These are phyloP conservation scores for Arctium minus DNA, from an alignment of 129 eudicot genomes.

Conservation along the genomic window DNA sequence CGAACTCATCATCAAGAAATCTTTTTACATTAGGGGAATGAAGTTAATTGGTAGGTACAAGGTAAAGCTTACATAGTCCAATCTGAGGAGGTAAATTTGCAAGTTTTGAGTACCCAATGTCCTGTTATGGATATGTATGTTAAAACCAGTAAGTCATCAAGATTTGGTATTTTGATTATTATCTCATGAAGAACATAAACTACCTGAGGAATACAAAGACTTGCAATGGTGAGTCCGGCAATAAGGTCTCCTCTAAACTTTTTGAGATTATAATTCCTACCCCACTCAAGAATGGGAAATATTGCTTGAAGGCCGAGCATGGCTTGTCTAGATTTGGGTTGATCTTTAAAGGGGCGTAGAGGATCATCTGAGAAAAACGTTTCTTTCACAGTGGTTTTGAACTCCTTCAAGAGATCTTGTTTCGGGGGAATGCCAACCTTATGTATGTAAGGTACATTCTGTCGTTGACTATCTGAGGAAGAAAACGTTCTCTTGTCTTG, in stretches of 20 bases:
- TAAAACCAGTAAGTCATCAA: conserved; percentile 4
- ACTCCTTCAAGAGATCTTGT: conserved; percentile 59
- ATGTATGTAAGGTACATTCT: conserved; percentile 43
- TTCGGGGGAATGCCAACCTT: conserved; percentile 85
- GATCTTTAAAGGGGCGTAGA: conserved; percentile 69
- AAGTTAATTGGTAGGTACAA: background rate
- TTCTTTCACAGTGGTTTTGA: conserved; percentile 54
- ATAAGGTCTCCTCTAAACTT: conserved; percentile 82
- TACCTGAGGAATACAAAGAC: conserved; percentile 93
- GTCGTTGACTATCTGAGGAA: conserved; percentile 31
- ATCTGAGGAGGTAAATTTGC: conserved; percentile 68
- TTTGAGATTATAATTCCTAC: conserved; percentile 43
- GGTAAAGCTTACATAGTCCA: conserved; percentile 68
- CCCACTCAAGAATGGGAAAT: conserved; percentile 89
- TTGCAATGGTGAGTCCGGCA: conserved; percentile 82
- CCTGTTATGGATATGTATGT: conserved; percentile 36
- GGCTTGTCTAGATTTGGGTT: conserved; percentile 48
- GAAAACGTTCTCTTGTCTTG: conserved; percentile 30
- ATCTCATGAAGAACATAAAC: background rate
- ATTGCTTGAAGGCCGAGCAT: conserved; percentile 74
- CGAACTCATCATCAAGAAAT: background rate
- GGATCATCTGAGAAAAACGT: conserved; percentile 87
- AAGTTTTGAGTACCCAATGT: conserved; percentile 73
- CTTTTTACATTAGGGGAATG: background rate
- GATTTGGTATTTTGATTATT: background rate